Conservation (phyloP, 1,284 basidiomycete species). For the Apiotrichum sp. region DNA sequence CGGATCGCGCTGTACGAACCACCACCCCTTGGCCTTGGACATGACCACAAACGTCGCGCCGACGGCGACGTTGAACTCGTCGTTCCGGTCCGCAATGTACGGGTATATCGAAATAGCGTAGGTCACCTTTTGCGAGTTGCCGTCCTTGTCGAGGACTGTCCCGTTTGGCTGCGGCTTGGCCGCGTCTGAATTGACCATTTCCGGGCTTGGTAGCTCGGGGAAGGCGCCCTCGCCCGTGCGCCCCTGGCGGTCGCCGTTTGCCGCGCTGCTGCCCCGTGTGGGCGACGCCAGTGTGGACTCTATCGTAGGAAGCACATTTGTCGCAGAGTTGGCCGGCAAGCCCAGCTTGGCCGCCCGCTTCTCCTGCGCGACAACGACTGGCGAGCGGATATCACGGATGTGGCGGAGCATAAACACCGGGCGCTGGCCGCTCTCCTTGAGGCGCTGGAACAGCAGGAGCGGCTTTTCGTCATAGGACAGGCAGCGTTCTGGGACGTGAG, state of each 20-base stretch:
- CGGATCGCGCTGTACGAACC: conserved; percentile 93
- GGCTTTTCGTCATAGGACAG: conserved; percentile 98
- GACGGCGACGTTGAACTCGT: conserved; percentile 95
- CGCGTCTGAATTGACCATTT: conserved; percentile 19
- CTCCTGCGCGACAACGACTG: conserved; percentile 87
- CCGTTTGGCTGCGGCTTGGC: conserved; percentile 8
- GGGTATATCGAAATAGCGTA: conserved; percentile 52
- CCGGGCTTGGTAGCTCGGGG: conserved; percentile 42
- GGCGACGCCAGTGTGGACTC: conserved; percentile 31
- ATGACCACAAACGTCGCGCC: conserved; percentile 90
- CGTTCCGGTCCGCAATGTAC: conserved; percentile 92
- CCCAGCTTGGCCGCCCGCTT: conserved; percentile 63
- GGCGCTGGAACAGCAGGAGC: conserved; percentile 87
- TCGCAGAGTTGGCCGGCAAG: conserved; percentile 26
- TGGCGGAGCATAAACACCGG: conserved; percentile 99
- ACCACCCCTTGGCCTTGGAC: conserved; percentile 93
- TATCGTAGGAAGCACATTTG: conserved; percentile 30
- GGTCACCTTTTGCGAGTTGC: conserved; percentile 38
- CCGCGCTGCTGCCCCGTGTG: conserved; percentile 18
- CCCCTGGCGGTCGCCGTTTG: conserved; percentile 2
- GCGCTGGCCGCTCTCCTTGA: conserved; percentile 95
- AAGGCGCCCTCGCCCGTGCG: conserved; percentile 32
- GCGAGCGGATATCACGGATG: conserved; percentile 88
- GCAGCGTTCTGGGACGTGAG: conserved; percentile 66
- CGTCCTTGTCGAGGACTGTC: conserved; percentile 37